Base-by-base conservation (phyloP, 2,329 filamentous ascomycete genomes). In the Fusarium subglutinans region DNA sequence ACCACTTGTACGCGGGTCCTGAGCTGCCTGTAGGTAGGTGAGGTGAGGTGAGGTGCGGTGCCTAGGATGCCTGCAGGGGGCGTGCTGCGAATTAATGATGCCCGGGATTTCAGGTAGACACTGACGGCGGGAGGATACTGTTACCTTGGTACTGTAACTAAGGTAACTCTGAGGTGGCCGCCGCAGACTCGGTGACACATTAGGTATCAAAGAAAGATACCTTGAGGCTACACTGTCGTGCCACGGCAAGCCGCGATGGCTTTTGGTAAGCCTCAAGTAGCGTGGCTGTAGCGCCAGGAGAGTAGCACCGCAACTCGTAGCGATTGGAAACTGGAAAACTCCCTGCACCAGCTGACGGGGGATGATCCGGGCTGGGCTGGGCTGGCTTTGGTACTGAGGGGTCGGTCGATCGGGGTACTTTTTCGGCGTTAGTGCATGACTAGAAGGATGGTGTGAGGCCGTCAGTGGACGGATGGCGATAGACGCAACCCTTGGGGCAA, bases 311-410 rank as follows among this genome's bases (percentile, higher is more conserved):
- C 56, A 74, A 60, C 67, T 59, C 35, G 41, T 55, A 38, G 45
- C 40, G 35, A 43, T 57, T 47, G 63, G 63, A 45, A 55, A 53
- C 40, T 71, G 60, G 69, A 73, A 68, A 65, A 53, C 69, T 73
- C 57, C 69, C 60, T 69, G 65, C 70, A 63, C 75, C 73, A 77
- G 75, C 67, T 77, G 75, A 77, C 70, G 75, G 70, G 62, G 75
- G 60, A 70, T 70, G 66, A 54, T 44, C 66, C 60, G 60, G 65
- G 65, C 65, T 69, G 48, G 64, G 70, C 68, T 70, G 71, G 72
- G 66, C 64, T 76, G 70, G 66, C 74, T 74, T 77, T 62, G 72
- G 75, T 69, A 68, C 70, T 73, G 72, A 69, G 73, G 66, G 73
- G 66, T 61, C 59, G 63, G 73, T 74, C 73, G 70, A 74, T 75